Evolutionary conservation across 208 protist genomes (phyloP), one percentile per base, ranked within the genome.

Genomic region (Trypanosoma avium): DNA sequence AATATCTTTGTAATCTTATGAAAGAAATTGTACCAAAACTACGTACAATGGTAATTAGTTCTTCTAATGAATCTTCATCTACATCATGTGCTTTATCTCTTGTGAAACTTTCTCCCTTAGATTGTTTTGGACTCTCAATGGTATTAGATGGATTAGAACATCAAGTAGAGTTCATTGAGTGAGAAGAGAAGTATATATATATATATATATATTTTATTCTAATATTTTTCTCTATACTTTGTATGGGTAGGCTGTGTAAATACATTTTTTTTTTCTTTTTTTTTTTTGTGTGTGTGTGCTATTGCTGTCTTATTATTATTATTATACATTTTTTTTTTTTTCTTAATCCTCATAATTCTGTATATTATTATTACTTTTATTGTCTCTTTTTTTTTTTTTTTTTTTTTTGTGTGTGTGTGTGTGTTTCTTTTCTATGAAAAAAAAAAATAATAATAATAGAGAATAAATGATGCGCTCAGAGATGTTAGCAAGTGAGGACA

Each of bases 391-490:
- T 29, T 3, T 24, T 32, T 55, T 55, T 29, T 49, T 42, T 36
- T 48, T 42, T 22, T 48, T 33, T 8, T 26, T 30, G 27, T 15
- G 26, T 6, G 57, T 29, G 30, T 13, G 56, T 47, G 8, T 61
- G 15, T 61, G 47, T 40, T n/a, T n/a, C n/a, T n/a, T n/a, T n/a
- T n/a, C n/a, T n/a, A n/a, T n/a, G n/a, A n/a, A n/a, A n/a, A n/a
- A n/a, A n/a, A n/a, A n/a, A n/a, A n/a, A n/a, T n/a, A n/a, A n/a
- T n/a, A n/a, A n/a, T n/a, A n/a, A n/a, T n/a, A n/a, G n/a, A n/a
- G n/a, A n/a, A 12, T 30, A 8, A 19, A 89, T 86, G 81, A 67
- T 90, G 38, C 82, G 66, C 21, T 90, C 82, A 7, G 83, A 90
- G 13, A 49, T 93, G n/a, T 22, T 90, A 4, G 79, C 70, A 5